These are phyloP conservation scores for Suillus decipiens DNA, from an alignment of 768 basidiomycete species.

Conservation along the genomic window DNA sequence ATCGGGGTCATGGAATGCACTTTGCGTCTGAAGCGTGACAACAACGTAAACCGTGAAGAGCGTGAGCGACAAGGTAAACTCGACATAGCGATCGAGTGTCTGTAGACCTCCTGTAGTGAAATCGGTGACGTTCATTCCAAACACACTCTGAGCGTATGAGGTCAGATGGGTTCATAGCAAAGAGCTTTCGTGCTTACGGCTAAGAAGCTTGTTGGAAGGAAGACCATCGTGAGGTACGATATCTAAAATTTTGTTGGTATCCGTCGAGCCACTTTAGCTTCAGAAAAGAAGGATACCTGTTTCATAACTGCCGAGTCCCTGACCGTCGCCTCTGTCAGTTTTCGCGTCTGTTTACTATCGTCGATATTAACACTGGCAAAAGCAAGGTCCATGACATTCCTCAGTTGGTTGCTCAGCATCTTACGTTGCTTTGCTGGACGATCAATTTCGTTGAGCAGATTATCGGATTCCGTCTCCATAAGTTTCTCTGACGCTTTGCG, in stretches of 20 bases:
- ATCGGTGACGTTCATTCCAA: constrained; percentile 59
- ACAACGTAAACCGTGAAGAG: constrained; percentile 56
- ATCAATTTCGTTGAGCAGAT: constrained; percentile 26
- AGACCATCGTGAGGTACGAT: constrained; percentile 62
- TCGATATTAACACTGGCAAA: constrained; percentile 60
- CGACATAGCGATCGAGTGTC: constrained; percentile 42
- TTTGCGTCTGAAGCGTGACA: constrained; percentile 48
- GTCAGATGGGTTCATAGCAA: neutral
- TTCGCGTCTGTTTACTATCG: constrained; percentile 53
- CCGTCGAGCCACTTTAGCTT: constrained; percentile 26
- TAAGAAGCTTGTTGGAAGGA: constrained; percentile 54
- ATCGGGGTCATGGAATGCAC: constrained; percentile 20
- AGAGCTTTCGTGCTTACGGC: constrained; percentile 22
- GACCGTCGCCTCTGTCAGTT: constrained; percentile 48
- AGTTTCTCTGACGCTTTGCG: constrained; percentile 29
- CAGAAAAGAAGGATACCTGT: constrained; percentile 22
- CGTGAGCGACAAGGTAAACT: constrained; percentile 48
- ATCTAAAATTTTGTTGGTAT: constrained; percentile 19
- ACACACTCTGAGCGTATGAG: constrained; percentile 39
- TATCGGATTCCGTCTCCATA: constrained; percentile 50
- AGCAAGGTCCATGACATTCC: constrained; percentile 38
- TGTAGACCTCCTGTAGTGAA: constrained; percentile 35
- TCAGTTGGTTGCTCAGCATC: constrained; percentile 32
- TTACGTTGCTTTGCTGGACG: constrained; percentile 41
- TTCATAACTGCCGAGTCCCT: constrained; percentile 44